Evolutionary conservation across 805 yeast species (phyloP).

Genomic region (Ogataea pignaliae): DNA sequence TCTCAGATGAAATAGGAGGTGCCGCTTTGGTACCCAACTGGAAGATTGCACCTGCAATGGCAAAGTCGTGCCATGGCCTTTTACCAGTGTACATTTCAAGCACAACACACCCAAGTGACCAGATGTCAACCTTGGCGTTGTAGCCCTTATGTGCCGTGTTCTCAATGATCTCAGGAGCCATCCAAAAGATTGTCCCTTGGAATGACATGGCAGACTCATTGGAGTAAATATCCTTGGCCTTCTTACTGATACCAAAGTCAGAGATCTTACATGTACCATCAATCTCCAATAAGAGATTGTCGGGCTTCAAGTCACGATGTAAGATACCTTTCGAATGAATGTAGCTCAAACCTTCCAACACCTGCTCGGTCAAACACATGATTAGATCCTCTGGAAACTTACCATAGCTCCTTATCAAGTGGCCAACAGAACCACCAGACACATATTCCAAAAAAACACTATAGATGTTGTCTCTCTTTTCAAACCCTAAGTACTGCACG

Average conservation of each 20-base stretch:
- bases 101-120: conserved; percentile 98
- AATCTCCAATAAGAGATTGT: conserved; percentile 77
- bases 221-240: conserved; percentile 77
- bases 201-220: conserved; percentile 89
- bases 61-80: conserved; percentile 96
- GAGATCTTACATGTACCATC: conserved; percentile 95
- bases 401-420: conserved; percentile 77
- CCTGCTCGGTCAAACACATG: conserved; percentile 70
- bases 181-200: conserved; percentile 98
- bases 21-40: conserved; percentile 82
- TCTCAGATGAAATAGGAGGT: conserved; percentile 96
- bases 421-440: conserved; percentile 95
- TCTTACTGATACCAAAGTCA: conserved; percentile 93
- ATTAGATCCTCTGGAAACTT: conserved; percentile 77
- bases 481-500: conserved; percentile 95
- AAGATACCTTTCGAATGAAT: conserved; percentile 82
- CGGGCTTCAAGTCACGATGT: conserved; percentile 94
- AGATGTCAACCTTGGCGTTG: conserved; percentile 95
- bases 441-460: conserved; percentile 92
- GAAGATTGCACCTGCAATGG: conserved; percentile 91
- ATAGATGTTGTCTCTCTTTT: conserved; percentile 66
- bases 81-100: conserved; percentile 97
- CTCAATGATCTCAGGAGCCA: conserved; percentile 99
- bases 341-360: conserved; percentile 80
- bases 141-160: conserved; percentile 84